Conservation (phyloP, 23 red algal genomes). For the Agarophyton chilense region DNA sequence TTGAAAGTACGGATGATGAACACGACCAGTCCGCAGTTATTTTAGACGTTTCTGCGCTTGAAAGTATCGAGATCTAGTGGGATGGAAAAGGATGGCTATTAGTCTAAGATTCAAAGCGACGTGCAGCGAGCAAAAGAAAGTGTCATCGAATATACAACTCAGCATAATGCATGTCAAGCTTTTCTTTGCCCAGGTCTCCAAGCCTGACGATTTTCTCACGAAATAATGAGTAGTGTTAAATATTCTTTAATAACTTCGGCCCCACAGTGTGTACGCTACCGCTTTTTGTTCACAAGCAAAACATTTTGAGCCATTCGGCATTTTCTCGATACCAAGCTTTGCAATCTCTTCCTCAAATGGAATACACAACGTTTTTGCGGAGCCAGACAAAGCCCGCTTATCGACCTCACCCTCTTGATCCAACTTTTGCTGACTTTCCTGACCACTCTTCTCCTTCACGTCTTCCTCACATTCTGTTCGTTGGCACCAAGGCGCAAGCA, state of each 20-base stretch:
- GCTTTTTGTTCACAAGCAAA: constrained; percentile 85
- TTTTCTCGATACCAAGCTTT: constrained; percentile 48
- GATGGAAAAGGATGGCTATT: not conserved
- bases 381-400: constrained; percentile 67
- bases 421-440: constrained; percentile 61
- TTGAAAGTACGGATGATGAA: too few relatives aligned
- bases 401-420: constrained; percentile 62
- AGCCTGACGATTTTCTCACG: not conserved
- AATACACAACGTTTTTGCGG: constrained; percentile 94
- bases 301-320: constrained; percentile 53
- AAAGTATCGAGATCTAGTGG: not conserved
- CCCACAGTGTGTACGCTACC: constrained; percentile 84
- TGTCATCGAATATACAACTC: not conserved
- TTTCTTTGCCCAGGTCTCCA: not conserved
- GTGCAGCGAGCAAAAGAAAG: not conserved
- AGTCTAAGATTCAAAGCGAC: not conserved
- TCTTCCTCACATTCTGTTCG: constrained; percentile 87
- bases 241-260: constrained; percentile 90
- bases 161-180: not conserved
- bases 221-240: not conserved
- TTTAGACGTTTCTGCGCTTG: too few relatives aligned
- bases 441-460: constrained; percentile 77
- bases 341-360: constrained; percentile 90
- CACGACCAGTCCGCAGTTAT: too few relatives aligned
- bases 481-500: constrained; percentile 93